Conservation (phyloP, 2,329 filamentous ascomycete genomes). For the Talaromyces sp. region DNA sequence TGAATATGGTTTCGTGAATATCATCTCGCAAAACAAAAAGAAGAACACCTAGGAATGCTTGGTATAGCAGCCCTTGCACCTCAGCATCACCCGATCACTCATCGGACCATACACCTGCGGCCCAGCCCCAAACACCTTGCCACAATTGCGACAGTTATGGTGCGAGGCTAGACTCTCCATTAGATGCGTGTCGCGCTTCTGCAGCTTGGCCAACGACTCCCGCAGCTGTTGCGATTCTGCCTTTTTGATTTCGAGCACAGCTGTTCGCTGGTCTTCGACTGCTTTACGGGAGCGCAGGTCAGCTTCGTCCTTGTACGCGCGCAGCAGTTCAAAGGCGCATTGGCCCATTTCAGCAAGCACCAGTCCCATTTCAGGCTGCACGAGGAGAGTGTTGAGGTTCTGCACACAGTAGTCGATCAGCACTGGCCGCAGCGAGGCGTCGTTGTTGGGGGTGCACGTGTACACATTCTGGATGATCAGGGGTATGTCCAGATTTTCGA, state of each 20-base stretch:
- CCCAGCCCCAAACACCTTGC: conserved; percentile 11
- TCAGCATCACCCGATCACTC: conserved; percentile 12
- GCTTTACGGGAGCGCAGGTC: conserved; percentile 11
- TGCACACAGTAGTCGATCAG: conserved; percentile 12
- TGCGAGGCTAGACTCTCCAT: conserved; percentile 11
- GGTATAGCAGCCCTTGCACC: conserved; percentile 12
- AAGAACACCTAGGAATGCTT: conserved; percentile 7
- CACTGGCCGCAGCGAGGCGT: conserved; percentile 7
- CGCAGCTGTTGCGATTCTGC: conserved; percentile 10
- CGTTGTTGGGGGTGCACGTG: conserved; percentile 7
- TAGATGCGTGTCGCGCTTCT: conserved; percentile 11
- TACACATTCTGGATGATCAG: conserved; percentile 10
- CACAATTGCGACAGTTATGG: conserved; percentile 12
- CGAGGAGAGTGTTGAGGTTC: conserved; percentile 7
- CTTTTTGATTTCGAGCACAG: conserved; percentile 11
- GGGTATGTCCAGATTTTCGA: conserved; percentile 5
- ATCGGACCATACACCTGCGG: conserved; percentile 12
- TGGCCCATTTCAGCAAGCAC: conserved; percentile 10
- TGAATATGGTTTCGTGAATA: neutral
- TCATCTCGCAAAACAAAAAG: neutral
- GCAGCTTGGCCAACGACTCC: conserved; percentile 10
- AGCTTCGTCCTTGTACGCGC: conserved; percentile 11
- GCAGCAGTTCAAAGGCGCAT: conserved; percentile 10
- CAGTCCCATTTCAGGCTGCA: conserved; percentile 4
- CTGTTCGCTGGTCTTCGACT: conserved; percentile 11